A percentile compares a stretch with the other conserved stretches of the same genome.
phyloP scores from a whole-genome alignment of 1,284 basidiomycete genomes.

The Puccinia polysora region DNA sequence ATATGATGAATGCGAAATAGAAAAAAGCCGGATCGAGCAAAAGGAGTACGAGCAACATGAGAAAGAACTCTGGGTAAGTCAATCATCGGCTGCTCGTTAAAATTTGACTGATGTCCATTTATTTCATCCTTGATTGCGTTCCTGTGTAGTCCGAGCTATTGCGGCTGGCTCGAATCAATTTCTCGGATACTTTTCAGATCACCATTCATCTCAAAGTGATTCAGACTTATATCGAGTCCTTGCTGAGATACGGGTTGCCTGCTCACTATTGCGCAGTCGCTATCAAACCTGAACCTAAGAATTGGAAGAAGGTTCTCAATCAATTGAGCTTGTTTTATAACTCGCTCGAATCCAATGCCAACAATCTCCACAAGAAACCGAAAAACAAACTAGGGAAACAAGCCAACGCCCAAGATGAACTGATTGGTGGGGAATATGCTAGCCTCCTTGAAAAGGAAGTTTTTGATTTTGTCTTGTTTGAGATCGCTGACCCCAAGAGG shows the following conservation, averaged over 20 bases:
- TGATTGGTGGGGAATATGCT: conserved; percentile 37
- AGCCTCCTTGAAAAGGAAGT: conserved; percentile 42
- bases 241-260: conserved; percentile 89
- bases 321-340: conserved; percentile 71
- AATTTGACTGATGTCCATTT: neutral
- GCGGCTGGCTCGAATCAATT: conserved; percentile 87
- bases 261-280: conserved; percentile 79
- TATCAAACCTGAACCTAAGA: conserved; percentile 85
- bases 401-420: conserved; percentile 5
- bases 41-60: conserved; percentile 76
- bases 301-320: conserved; percentile 67
- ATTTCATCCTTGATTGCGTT: conserved; percentile 1
- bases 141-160: conserved; percentile 76
- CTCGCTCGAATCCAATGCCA: conserved; percentile 59
- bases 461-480: conserved; percentile 44
- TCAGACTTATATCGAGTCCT: conserved; percentile 88
- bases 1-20: conserved; percentile 80
- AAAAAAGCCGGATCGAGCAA: conserved; percentile 76
- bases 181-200: conserved; percentile 92
- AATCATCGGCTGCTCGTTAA: neutral
- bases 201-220: conserved; percentile 89
- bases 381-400: conserved; percentile 11
- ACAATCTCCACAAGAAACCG: neutral
- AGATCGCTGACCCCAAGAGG: conserved; percentile 34
- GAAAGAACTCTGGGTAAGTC: conserved; percentile 87